phyloP scores from a whole-genome alignment of 371 early-diverging fungal genomes.

The Haplosporangium sp. region DNA sequence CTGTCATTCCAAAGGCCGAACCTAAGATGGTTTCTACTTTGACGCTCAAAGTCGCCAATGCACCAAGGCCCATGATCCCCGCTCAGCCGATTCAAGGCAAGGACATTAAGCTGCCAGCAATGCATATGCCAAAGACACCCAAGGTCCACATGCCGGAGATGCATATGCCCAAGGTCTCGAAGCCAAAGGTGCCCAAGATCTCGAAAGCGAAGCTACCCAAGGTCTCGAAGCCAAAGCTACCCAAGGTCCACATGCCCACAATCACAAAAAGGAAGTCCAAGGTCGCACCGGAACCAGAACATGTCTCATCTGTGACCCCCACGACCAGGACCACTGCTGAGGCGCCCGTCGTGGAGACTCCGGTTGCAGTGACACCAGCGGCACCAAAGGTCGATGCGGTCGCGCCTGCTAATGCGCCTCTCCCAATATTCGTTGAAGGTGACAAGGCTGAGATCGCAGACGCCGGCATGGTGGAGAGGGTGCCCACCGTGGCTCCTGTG shows the following conservation, averaged over 20 bases:
- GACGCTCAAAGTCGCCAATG: conserved; percentile 4
- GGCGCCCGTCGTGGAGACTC: neutral
- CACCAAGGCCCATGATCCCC: conserved; percentile 18
- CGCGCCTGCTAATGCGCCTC: too few relatives aligned
- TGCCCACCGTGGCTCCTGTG: too few relatives aligned
- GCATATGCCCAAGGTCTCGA: conserved; percentile 7
- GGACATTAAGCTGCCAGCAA: conserved; percentile 14
- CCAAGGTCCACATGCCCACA: neutral
- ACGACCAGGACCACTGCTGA: neutral
- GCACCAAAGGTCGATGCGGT: neutral
- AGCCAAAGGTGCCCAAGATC: neutral
- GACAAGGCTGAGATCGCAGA: too few relatives aligned
- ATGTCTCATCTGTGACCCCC: neutral
- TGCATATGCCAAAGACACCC: conserved; percentile 9
- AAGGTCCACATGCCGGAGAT: conserved; percentile 5
- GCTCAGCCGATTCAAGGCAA: conserved; percentile 6
- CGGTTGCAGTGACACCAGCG: neutral
- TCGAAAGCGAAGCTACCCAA: neutral
- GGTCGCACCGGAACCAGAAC: neutral
- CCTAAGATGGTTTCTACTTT: conserved; percentile 4
- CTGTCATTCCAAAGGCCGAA: conserved; percentile 15
- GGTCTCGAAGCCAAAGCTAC: neutral
- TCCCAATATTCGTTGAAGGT: too few relatives aligned
- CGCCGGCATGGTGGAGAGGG: too few relatives aligned
- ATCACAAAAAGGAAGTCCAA: neutral